phyloP scores from a whole-genome alignment of 768 basidiomycete genomes.

The Lepiota venenata region DNA sequence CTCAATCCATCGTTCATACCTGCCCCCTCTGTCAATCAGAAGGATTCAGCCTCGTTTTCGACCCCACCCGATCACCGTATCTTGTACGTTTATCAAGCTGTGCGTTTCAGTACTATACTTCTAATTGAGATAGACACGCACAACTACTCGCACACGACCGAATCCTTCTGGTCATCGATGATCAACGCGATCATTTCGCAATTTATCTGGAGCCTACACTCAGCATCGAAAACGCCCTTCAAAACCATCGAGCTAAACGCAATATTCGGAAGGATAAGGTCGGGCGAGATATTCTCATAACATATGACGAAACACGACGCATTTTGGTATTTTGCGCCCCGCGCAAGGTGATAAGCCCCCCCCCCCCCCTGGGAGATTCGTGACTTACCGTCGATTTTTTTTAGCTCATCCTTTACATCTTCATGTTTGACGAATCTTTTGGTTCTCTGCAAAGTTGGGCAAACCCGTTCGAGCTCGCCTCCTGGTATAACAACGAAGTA shows the following conservation, averaged over 20 bases:
- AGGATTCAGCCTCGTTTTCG: slow-evolving; percentile 23
- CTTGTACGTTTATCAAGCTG: slow-evolving; percentile 22
- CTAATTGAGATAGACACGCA: slow-evolving; percentile 17
- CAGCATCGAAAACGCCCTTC: slow-evolving; percentile 29
- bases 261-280: slow-evolving; percentile 41
- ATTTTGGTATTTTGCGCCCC: slow-evolving; percentile 43
- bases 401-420: slow-evolving; percentile 40
- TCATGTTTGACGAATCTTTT: slow-evolving; percentile 43
- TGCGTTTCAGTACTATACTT: background rate
- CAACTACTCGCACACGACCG: slow-evolving; percentile 40
- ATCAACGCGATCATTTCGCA: slow-evolving; percentile 26
- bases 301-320: slow-evolving; percentile 51
- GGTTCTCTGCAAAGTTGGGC: slow-evolving; percentile 38
- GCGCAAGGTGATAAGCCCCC: slow-evolving; percentile 30
- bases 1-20: slow-evolving; percentile 30
- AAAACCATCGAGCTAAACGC: slow-evolving; percentile 21
- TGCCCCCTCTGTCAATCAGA: slow-evolving; percentile 21
- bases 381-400: background rate
- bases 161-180: slow-evolving; percentile 38
- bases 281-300: slow-evolving; percentile 39
- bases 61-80: slow-evolving; percentile 21
- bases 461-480: slow-evolving; percentile 32
- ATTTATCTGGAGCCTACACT: slow-evolving; percentile 36
- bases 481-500: slow-evolving; percentile 36
- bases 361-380: background rate